Percentiles rank a stretch among this genome's conserved stretches.
Conservation (phyloP, 768 basidiomycete species). For the Pholiota conissans region DNA sequence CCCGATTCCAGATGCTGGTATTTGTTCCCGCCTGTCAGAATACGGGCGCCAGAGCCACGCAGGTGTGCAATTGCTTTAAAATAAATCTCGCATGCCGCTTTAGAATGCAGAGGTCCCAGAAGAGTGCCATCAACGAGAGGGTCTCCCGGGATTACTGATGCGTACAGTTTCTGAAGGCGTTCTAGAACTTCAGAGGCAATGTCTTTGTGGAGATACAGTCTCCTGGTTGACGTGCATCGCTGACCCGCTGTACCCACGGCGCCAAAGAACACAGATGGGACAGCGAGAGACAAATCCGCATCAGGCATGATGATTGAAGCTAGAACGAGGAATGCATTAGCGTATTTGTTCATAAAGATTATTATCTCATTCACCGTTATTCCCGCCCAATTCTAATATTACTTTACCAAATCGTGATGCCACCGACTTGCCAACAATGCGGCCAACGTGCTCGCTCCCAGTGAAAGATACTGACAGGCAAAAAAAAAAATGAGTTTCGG, state of each 20-base stretch:
- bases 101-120: conserved; percentile 84
- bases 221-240: conserved; percentile 89
- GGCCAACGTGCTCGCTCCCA: conserved; percentile 86
- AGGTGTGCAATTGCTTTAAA: conserved; percentile 60
- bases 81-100: conserved; percentile 68
- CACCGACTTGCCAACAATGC: conserved; percentile 84
- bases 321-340: conserved; percentile 30
- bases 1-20: conserved; percentile 62
- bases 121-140: conserved; percentile 74
- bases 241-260: conserved; percentile 81
- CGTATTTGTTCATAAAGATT: conserved; percentile 16
- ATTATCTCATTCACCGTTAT: conserved; percentile 68
- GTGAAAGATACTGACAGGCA: conserved; percentile 83
- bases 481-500: conserved; percentile 12
- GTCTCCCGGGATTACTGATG: conserved; percentile 76
- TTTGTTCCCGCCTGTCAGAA: conserved; percentile 69
- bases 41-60: conserved; percentile 65
- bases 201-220: conserved; percentile 83
- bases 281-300: conserved; percentile 87
- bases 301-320: conserved; percentile 93
- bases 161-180: conserved; percentile 73
- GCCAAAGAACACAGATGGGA: conserved; percentile 91
- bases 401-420: conserved; percentile 88
- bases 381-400: conserved; percentile 91
- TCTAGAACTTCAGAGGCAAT: conserved; percentile 78